Evolutionary conservation across 192 early-diverging fungal species (phyloP).

Genomic region (Pilaira anomala): DNA sequence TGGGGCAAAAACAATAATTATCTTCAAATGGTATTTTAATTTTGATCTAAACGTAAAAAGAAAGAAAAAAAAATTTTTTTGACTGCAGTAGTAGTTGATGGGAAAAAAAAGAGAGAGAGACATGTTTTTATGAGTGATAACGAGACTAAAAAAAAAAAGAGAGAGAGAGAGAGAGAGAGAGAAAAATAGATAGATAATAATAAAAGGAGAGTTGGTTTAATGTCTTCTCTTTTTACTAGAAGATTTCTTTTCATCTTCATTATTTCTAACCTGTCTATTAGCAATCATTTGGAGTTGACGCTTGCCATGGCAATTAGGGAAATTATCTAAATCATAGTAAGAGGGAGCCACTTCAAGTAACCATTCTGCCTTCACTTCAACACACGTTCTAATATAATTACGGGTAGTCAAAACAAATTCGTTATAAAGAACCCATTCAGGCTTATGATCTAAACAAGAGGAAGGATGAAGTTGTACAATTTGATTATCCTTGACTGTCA

Average conservation of each 20-base stretch:
- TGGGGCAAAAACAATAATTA: no score
- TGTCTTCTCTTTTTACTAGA: constrained; percentile 38
- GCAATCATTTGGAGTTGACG: constrained; percentile 74
- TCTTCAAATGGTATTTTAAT: no score
- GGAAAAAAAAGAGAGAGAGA: no score
- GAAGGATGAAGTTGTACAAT: constrained; percentile 92
- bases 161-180: no score
- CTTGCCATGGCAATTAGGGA: constrained; percentile 91
- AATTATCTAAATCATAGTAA: constrained; percentile 89
- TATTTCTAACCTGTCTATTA: constrained; percentile 45
- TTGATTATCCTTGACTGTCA: constrained; percentile 97
- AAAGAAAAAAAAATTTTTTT: no score
- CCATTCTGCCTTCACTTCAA: constrained; percentile 87
- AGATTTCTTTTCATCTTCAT: constrained; percentile 43
- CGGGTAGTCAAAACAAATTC: constrained; percentile 97
- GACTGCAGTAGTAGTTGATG: no score
- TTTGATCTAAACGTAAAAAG: no score
- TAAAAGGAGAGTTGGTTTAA: no score
- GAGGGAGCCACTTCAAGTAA: constrained; percentile 77
- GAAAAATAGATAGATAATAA: no score
- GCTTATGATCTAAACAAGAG: constrained; percentile 80
- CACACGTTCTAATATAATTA: constrained; percentile 94
- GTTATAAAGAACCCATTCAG: constrained; percentile 99
- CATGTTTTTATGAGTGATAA: no score
- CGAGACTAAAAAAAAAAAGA: no score